These are phyloP conservation scores for Penicillium hesseltinei DNA, from an alignment of 2,329 filamentous ascomycete genomes.

Conservation along the genomic window DNA sequence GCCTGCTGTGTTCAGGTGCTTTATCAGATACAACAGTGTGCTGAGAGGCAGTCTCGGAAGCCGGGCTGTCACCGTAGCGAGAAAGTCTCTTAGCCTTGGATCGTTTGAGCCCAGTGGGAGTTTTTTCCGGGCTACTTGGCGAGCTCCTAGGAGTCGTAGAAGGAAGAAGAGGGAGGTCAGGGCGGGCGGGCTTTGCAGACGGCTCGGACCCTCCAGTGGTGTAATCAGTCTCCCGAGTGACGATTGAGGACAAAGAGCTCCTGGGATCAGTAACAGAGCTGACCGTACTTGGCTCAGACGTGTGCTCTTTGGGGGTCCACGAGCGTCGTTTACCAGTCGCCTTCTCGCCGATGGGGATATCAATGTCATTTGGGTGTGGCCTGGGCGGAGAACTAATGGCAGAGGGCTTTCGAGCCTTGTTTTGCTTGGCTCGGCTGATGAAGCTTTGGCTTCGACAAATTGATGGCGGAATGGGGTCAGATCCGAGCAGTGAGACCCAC, in stretches of 20 bases:
- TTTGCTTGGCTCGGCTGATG: slow-evolving; percentile 43
- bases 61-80: slow-evolving; percentile 36
- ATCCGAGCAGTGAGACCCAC: slow-evolving; percentile 84
- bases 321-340: slow-evolving; percentile 45
- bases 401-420: slow-evolving; percentile 27
- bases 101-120: slow-evolving; percentile 38
- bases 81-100: slow-evolving; percentile 43
- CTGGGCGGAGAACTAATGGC: slow-evolving; percentile 22
- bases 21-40: slow-evolving; percentile 24
- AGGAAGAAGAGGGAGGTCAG: slow-evolving; percentile 33
- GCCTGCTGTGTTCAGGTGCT: slow-evolving; percentile 11
- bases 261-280: slow-evolving; percentile 29
- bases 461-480: slow-evolving; percentile 60
- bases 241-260: slow-evolving; percentile 31
- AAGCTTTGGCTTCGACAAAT: slow-evolving; percentile 57
- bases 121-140: slow-evolving; percentile 30
- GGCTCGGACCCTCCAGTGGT: slow-evolving; percentile 25
- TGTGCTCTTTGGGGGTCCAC: slow-evolving; percentile 27
- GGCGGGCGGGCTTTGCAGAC: slow-evolving; percentile 22
- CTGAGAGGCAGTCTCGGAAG: slow-evolving; percentile 28
- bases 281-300: slow-evolving; percentile 34
- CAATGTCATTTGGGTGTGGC: slow-evolving; percentile 53
- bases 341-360: slow-evolving; percentile 62
- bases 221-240: slow-evolving; percentile 37
- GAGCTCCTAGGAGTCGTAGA: slow-evolving; percentile 19